Evolutionary conservation across 2,329 filamentous ascomycete species (phyloP), one percentile per base, ranked within the genome.

Genomic region (Talaromyces rugulosus): DNA sequence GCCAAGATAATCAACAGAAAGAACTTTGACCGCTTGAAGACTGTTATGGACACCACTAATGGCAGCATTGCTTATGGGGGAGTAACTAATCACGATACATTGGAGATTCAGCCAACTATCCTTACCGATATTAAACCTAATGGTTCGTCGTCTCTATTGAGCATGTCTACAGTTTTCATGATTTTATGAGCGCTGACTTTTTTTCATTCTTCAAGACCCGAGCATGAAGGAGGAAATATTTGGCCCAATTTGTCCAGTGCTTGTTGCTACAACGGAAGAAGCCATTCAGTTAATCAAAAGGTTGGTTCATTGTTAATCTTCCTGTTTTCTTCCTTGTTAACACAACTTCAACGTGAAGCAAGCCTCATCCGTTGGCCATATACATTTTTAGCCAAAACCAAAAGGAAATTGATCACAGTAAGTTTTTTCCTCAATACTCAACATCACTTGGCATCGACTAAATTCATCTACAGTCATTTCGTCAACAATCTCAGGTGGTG

Each of bases 201-300:
- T 14, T 23, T 12, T 16, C 12, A 7, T 6, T 53, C 27, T 23
- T 16, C 16, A 30, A 53, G 60, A 82, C 63, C 63, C 74, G 0
- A 71, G 82, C 1, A 66, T 82, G 4, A 72, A 72, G 18, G 77
- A 81, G 63, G 80, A 82, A 67, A 66, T 82, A 16, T 81, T 82
- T 62, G 78, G 75, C 0, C 77, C 78, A 1, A 75, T 82, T 30
- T 71, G 76, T 8, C 79, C 80, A 23, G 68, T 81, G 6, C 58
- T 81, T 1, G 11, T 31, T 56, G 56, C 52, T 40, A 62, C 36
- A 58, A n/a, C 27, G 11, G 50, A 28, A 27, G 50, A 53, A 18
- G 28, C 50, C 27, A 53, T 53, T n/a, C 50, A 53, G 28, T 53
- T n/a, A 0, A n/a, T 53, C 23, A 53, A 31, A 4, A 53, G 50